Conservation (phyloP, 2,329 filamentous ascomycete species). For the Microthyrium microscopicum region DNA sequence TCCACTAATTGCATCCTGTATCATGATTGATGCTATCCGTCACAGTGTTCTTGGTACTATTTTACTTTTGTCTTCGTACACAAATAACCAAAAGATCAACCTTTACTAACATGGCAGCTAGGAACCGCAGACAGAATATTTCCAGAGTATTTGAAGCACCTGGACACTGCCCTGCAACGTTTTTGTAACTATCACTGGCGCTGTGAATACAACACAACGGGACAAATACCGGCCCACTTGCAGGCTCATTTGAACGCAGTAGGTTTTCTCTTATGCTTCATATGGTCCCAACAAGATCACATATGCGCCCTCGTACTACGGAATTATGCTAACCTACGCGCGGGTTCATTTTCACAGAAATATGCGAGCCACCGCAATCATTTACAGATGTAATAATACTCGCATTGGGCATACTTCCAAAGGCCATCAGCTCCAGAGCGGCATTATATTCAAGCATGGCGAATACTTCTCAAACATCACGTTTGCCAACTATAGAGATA, state of each 20-base stretch:
- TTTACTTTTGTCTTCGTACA: neutral
- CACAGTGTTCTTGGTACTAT: constrained; percentile 16
- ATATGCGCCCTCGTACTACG: too few species aligned
- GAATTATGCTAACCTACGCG: too few species aligned
- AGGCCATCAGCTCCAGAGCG: constrained; percentile 28
- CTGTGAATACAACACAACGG: constrained; percentile 22
- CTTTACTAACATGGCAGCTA: constrained; percentile 8
- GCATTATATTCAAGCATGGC: constrained; percentile 27
- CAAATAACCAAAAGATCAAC: neutral
- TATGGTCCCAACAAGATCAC: neutral
- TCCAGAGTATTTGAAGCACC: constrained; percentile 25
- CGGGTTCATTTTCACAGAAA: too few species aligned
- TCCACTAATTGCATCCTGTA: constrained; percentile 33
- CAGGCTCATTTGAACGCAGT: constrained; percentile 5
- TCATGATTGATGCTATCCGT: constrained; percentile 30
- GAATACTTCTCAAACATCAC: constrained; percentile 23
- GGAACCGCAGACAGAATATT: constrained; percentile 23
- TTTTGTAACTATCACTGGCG: constrained; percentile 31
- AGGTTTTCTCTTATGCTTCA: constrained; percentile 4
- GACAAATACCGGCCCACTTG: neutral
- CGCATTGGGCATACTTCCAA: constrained; percentile 20
- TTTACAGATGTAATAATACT: constrained; percentile 28
- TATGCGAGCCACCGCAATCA: too few species aligned
- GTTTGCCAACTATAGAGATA: constrained; percentile 11
- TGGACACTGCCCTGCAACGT: constrained; percentile 26